phyloP scores from a whole-genome alignment of 345 rosid species.

The Eucalyptus tenuipes region DNA sequence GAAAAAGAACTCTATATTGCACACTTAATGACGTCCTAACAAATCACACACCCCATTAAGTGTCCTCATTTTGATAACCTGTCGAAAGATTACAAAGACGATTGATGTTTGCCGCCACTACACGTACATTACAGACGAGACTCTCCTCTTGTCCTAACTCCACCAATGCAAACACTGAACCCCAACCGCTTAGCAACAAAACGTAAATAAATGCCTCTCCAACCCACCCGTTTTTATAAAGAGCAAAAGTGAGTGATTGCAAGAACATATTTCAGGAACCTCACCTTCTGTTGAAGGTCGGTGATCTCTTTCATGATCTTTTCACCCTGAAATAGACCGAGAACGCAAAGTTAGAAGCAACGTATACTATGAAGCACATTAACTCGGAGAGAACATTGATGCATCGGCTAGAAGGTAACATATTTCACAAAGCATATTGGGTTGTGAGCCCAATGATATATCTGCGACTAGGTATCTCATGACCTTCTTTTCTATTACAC shows the following conservation, averaged over 20 bases:
- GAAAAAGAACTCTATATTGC: neutral
- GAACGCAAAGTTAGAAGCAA: neutral
- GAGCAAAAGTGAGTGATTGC: neutral
- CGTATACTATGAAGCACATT: neutral
- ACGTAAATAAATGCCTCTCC: neutral
- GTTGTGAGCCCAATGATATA: neutral
- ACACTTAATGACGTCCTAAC: neutral
- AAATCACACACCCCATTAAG: neutral
- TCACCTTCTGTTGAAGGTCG: slow-evolving; percentile 65
- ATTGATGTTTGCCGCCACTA: neutral
- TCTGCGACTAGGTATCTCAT: neutral
- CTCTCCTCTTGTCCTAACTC: neutral
- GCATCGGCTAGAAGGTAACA: neutral
- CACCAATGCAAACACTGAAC: neutral
- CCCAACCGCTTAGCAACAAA: neutral
- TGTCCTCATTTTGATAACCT: neutral
- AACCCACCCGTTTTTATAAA: neutral
- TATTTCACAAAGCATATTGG: neutral
- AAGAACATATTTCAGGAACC: neutral
- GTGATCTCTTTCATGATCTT: slow-evolving; percentile 64
- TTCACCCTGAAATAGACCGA: slow-evolving; percentile 36
- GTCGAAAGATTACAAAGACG: neutral
- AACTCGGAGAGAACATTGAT: neutral
- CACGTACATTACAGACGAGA: neutral
- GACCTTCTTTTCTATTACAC: slow-evolving; percentile 83